A percentile compares a stretch with the other conserved stretches of the same genome.
phyloP scores from a whole-genome alignment of 768 basidiomycete species.

The Bullera alba region DNA sequence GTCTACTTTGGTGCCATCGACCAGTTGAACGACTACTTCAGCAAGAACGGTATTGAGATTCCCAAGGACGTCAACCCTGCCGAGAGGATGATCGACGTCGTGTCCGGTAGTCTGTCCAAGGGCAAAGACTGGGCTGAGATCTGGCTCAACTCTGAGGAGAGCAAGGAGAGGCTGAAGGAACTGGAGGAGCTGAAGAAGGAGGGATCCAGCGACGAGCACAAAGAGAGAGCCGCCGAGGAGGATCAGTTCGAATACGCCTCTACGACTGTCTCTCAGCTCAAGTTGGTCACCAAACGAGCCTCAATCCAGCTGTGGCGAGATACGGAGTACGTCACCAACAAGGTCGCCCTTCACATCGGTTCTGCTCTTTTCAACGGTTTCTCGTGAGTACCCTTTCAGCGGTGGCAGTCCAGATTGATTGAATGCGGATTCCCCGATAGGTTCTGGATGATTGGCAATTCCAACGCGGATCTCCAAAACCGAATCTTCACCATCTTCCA shows the following conservation, averaged over 20 bases:
- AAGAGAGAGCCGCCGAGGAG: conserved; percentile 3
- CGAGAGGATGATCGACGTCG: conserved; percentile 58
- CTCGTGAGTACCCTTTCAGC: conserved; percentile 1
- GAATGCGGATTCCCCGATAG: no score
- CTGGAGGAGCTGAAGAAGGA: conserved; percentile 50
- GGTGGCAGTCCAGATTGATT: no score
- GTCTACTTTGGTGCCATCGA: conserved; percentile 50
- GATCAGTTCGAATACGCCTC: conserved; percentile 50
- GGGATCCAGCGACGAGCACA: conserved; percentile 46
- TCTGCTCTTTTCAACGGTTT: conserved; percentile 32
- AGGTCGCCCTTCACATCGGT: conserved; percentile 40
- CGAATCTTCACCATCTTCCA: conserved; percentile 49
- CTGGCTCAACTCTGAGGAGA: conserved; percentile 67
- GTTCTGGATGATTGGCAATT: no score
- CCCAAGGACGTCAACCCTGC: conserved; percentile 63
- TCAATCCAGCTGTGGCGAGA: conserved; percentile 54
- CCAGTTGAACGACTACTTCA: conserved; percentile 56
- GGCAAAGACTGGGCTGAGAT: conserved; percentile 73
- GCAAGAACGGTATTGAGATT: conserved; percentile 58
- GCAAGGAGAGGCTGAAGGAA: conserved; percentile 42
- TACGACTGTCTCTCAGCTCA: conserved; percentile 57
- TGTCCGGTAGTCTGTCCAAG: conserved; percentile 56
- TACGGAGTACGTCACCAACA: conserved; percentile 46
- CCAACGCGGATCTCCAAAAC: conserved; percentile 24
- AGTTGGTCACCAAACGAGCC: conserved; percentile 34